phyloP scores from a whole-genome alignment of 768 basidiomycete genomes.

The Galerina marginata region DNA sequence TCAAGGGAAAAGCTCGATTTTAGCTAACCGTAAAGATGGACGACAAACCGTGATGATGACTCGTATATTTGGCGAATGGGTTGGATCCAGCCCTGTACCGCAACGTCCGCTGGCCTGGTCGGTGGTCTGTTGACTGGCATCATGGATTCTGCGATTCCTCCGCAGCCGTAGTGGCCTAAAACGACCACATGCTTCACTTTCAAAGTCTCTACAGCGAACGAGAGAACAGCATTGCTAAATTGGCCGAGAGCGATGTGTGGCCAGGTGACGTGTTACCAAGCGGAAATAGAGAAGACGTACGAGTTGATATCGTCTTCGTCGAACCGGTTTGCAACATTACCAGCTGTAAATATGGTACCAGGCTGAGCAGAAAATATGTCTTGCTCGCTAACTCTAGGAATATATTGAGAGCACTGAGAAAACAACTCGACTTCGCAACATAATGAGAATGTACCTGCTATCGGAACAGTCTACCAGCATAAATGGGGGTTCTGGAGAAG shows the following conservation, averaged over 20 bases:
- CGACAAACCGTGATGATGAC: slow-evolving; percentile 21
- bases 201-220: slow-evolving; percentile 32
- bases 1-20: neutral
- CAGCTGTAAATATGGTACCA: slow-evolving; percentile 38
- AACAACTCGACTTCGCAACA: neutral
- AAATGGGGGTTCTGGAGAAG: slow-evolving; percentile 32
- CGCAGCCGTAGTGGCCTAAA: slow-evolving; percentile 37
- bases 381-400: slow-evolving; percentile 33
- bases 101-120: slow-evolving; percentile 28
- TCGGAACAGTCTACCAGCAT: slow-evolving; percentile 40
- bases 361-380: slow-evolving; percentile 35
- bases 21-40: neutral
- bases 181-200: slow-evolving; percentile 37
- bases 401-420: neutral
- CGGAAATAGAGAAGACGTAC: slow-evolving; percentile 22
- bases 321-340: slow-evolving; percentile 38
- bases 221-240: slow-evolving; percentile 33
- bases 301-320: slow-evolving; percentile 34
- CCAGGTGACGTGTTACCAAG: neutral
- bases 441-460: slow-evolving; percentile 21
- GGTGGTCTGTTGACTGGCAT: slow-evolving; percentile 7
- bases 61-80: slow-evolving; percentile 44
- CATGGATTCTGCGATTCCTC: slow-evolving; percentile 36
- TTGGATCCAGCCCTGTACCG: slow-evolving; percentile 44
- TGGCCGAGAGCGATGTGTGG: neutral